Evolutionary conservation across 495 filamentous ascomycete genomes (phyloP), one percentile per base, ranked within the genome.

Genomic region (Hypoxylon cercidicola): DNA sequence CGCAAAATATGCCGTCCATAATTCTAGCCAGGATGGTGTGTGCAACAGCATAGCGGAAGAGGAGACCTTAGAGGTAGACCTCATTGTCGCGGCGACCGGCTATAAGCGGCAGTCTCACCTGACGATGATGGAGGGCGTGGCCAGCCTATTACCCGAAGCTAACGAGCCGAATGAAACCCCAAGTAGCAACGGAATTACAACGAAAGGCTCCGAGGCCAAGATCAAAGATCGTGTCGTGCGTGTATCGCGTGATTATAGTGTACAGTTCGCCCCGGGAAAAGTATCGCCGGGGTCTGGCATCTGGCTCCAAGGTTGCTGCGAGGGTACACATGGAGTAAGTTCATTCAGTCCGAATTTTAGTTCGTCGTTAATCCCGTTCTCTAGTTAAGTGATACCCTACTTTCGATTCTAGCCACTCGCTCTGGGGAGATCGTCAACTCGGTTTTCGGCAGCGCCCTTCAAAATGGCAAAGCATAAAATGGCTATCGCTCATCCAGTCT

Each of bases 281-380:
- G 89, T 97, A 23, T 80, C 88, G 12, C 84, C 86, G 7, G 79
- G 77, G 1, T 81, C 79, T n/a, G 93, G 93, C 10, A 83, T 97
- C 30, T 99, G 92, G 93, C 80, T 99, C 61, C 95, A 97, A 76
- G 95, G 95, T 1, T 97, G 93, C 74, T 95, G 93, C 69, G 93
- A 99, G 77, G 85, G 82, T 59, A 97, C 92, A 23, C 95, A 97
- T 73, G 95, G 95, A 34, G 89, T 93, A 81, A 85, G 88, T 85
- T 20, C 51, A 12, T 23, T 9, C 30, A 41, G 12, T 16, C 18
- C 4, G 15, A 16, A n/a, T 11, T 5, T 43, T 2, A 5, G n/a
- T 7, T 30, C 30, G 11, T n/a, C 6, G n/a, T 55, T 62, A 51
- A 69, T 47, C 12, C 20, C 8, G 11, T 1, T 2, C 45, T 54